A percentile compares a stretch with the other conserved stretches of the same genome.
Evolutionary conservation across 2,329 filamentous ascomycete genomes (phyloP).

Genomic region (Malbranchea cinnamomea): DNA sequence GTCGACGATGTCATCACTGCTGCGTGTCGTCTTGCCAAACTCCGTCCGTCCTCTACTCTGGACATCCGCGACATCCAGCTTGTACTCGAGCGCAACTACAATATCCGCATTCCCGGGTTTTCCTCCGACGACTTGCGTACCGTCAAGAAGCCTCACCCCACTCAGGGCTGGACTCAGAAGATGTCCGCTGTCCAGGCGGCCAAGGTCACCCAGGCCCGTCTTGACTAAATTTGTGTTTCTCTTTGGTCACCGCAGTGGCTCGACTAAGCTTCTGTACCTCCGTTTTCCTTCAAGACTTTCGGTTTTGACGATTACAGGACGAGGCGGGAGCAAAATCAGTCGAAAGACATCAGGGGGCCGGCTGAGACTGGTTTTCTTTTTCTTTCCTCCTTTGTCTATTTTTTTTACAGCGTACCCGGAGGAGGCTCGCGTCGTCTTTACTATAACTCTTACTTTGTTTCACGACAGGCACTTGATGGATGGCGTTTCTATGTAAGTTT

Average conservation of each 20-base stretch:
- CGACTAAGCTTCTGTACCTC: too few species aligned
- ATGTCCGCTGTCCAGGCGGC: constrained; percentile 93
- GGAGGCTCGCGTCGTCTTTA: too few species aligned
- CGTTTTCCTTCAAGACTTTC: too few species aligned
- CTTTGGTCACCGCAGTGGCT: not conserved
- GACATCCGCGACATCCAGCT: constrained; percentile 80
- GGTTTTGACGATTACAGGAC: too few species aligned
- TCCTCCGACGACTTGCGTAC: constrained; percentile 87
- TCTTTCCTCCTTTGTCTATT: too few species aligned
- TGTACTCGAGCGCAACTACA: constrained; percentile 70
- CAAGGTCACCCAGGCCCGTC: constrained; percentile 46
- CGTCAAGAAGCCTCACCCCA: constrained; percentile 82
- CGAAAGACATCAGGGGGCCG: too few species aligned
- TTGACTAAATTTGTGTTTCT: constrained; percentile 17
- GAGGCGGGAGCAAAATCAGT: too few species aligned
- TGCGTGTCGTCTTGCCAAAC: constrained; percentile 83
- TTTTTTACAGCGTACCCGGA: too few species aligned
- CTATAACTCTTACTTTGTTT: too few species aligned
- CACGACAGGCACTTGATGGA: too few species aligned
- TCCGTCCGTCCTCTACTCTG: constrained; percentile 76
- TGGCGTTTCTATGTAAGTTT: too few species aligned
- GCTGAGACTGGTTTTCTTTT: too few species aligned
- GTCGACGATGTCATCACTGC: constrained; percentile 78
- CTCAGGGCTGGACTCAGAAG: constrained; percentile 82
- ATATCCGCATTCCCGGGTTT: constrained; percentile 86